These are phyloP conservation scores for Boletus barrowsii DNA, from an alignment of 768 basidiomycete genomes.

Conservation along the genomic window DNA sequence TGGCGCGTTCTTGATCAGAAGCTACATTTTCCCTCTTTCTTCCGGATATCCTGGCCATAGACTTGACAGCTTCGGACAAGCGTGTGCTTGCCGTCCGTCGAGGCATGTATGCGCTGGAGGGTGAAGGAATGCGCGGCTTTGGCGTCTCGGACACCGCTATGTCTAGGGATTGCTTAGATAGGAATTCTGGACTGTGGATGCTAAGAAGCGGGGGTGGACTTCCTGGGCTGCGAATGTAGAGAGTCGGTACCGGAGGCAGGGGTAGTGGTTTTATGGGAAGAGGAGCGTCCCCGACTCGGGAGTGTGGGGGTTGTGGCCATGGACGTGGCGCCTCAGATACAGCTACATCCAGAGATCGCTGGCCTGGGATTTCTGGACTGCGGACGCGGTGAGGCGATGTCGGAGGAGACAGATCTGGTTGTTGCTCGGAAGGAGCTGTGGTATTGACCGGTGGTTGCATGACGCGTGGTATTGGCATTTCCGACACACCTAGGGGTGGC, in stretches of 20 bases:
- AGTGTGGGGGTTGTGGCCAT: no score
- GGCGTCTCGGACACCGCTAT: slow-evolving; percentile 17
- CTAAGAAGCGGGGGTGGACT: slow-evolving; percentile 7
- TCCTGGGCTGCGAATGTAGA: no score
- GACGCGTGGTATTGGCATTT: neutral
- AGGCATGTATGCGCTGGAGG: slow-evolving; percentile 11
- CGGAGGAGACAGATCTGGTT: no score
- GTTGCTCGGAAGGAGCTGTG: no score
- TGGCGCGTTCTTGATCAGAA: slow-evolving; percentile 2
- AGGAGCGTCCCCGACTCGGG: no score
- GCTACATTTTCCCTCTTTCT: slow-evolving; percentile 8
- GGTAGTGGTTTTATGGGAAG: no score
- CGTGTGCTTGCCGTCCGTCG: slow-evolving; percentile 19
- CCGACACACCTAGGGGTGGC: neutral
- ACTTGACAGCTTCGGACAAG: slow-evolving; percentile 20
- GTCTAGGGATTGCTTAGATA: slow-evolving; percentile 4
- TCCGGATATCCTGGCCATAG: slow-evolving; percentile 22
- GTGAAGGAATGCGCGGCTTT: slow-evolving; percentile 9
- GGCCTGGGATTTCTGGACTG: no score
- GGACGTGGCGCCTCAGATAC: no score
- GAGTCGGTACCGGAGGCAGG: no score
- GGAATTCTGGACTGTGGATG: slow-evolving; percentile 12
- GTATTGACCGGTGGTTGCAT: no score
- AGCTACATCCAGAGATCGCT: no score
- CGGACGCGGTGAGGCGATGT: no score